Evolutionary conservation across 208 protist genomes (phyloP), one percentile per base, ranked within the genome.

Genomic region (Leishmania tropica): DNA sequence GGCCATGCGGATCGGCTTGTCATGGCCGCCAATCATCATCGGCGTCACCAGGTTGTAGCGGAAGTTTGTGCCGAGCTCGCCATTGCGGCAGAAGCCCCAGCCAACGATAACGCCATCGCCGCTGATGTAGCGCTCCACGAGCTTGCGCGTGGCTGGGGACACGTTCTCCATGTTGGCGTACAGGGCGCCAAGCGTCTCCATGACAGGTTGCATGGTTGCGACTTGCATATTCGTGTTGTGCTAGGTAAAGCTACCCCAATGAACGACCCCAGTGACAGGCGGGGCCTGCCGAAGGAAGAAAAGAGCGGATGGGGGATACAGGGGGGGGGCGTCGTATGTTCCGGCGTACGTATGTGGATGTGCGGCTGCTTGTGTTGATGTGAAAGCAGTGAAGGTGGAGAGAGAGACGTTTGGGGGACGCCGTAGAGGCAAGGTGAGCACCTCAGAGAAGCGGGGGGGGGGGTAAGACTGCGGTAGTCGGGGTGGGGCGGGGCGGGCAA

Each of bases 51-150:
- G 64, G 81, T 94, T 95, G 79, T 89, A 89, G 19, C 87, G 87
- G 71, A 73, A 81, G 71, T 87, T 85, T 1, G 87, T 94, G 72
- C 93, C 93, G 5, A 96, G 88, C 77, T 96, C 89, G 53, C 93
- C 93, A 65, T 93, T 86, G 51, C 90, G 85, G 83, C 86, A 89
- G 42, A 90, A 76, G 42, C 93, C 93, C 92, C 93, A 96, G 58
- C 93, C 93, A 6, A 96, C 84, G 45, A 94, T 88, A 37, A 95
- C 90, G 76, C 93, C 93, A 56, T 96, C 93, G 65, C 74, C 83
- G 62, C 84, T 80, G 72, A 93, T 85, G 84, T 90, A 96, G 28
- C 90, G 88, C 64, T 83, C 79, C 21, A 96, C 58, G 0, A 95
- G 62, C 15, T 85, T 81, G 21, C 73, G 76, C 17, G 83, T 64